phyloP scores from a whole-genome alignment of 2,329 filamentous ascomycete genomes.

The Lachnellula arida region DNA sequence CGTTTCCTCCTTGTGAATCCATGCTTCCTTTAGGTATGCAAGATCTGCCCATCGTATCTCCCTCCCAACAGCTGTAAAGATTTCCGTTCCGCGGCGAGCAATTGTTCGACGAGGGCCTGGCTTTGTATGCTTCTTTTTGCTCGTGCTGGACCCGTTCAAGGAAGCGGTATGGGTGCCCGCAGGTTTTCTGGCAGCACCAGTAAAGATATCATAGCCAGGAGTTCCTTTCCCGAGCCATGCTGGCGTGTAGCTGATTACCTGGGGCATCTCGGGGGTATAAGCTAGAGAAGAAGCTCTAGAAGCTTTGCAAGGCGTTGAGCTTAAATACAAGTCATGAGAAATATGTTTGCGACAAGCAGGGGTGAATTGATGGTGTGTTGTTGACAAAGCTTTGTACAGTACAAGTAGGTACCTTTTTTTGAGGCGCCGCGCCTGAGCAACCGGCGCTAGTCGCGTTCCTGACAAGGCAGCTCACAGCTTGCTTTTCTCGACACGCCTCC shows the following conservation, averaged over 20 bases:
- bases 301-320: neutral
- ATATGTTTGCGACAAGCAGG: slow-evolving; percentile 6
- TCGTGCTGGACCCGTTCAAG: slow-evolving; percentile 16
- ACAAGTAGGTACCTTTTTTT: slow-evolving; percentile 23
- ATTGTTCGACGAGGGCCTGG: slow-evolving; percentile 61
- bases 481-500: neutral
- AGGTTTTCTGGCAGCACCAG: slow-evolving; percentile 37
- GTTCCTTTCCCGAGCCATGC: slow-evolving; percentile 78
- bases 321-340: slow-evolving; percentile 10
- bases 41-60: slow-evolving; percentile 92
- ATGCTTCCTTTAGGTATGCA: slow-evolving; percentile 66
- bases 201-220: slow-evolving; percentile 75
- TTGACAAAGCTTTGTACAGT: slow-evolving; percentile 18
- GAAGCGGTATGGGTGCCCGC: slow-evolving; percentile 25
- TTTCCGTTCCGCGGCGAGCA: slow-evolving; percentile 75
- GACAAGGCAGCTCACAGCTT: slow-evolving; percentile 7
- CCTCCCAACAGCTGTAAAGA: slow-evolving; percentile 83
- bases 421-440: slow-evolving; percentile 12
- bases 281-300: slow-evolving; percentile 9
- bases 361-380: slow-evolving; percentile 12
- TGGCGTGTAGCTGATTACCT: slow-evolving; percentile 79
- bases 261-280: slow-evolving; percentile 60
- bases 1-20: slow-evolving; percentile 37
- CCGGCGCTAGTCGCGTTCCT: slow-evolving; percentile 16
- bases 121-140: slow-evolving; percentile 39